Percentiles rank a stretch among this genome's conserved stretches.
Conservation (phyloP, 2,329 filamentous ascomycete species). For the Ascomycota sp. region DNA sequence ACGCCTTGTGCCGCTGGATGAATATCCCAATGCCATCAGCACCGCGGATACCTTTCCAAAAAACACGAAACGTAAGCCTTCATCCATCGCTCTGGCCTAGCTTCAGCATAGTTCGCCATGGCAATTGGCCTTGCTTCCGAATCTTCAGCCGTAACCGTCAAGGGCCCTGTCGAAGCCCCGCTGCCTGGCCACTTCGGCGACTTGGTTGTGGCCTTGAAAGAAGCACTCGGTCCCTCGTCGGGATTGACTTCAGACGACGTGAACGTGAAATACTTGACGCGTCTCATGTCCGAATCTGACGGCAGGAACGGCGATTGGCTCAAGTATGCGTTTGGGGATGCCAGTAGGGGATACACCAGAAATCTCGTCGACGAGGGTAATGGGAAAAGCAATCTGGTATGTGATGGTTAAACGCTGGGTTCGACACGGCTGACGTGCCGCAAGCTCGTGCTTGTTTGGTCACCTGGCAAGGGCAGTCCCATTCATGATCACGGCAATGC, state of each 20-base stretch:
- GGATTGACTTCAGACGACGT: slow-evolving; percentile 67
- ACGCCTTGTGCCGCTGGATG: slow-evolving; percentile 1
- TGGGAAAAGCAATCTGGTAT: slow-evolving; percentile 49
- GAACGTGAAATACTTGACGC: slow-evolving; percentile 46
- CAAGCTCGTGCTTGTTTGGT: slow-evolving; percentile 74
- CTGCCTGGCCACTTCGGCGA: slow-evolving; percentile 34
- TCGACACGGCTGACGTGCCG: slow-evolving; percentile 1
- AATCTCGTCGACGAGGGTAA: slow-evolving; percentile 84
- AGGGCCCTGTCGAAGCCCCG: slow-evolving; percentile 6
- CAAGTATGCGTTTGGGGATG: slow-evolving; percentile 51
- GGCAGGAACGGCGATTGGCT: slow-evolving; percentile 50
- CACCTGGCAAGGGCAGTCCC: slow-evolving; percentile 57
- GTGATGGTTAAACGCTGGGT: slow-evolving; percentile 5
- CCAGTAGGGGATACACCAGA: slow-evolving; percentile 51
- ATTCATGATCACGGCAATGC: slow-evolving; percentile 80
- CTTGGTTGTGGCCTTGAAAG: slow-evolving; percentile 52
- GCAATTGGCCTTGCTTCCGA: slow-evolving; percentile 13
- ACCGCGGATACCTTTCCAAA: too few species aligned
- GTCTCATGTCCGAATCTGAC: slow-evolving; percentile 51
- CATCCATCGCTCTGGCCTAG: background rate
- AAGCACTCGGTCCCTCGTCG: slow-evolving; percentile 54
- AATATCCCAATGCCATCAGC: too few species aligned
- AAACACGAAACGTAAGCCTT: background rate
- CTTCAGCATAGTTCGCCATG: slow-evolving; percentile 9
- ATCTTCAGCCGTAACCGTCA: slow-evolving; percentile 4